Percentiles rank a stretch among this genome's conserved stretches.
Evolutionary conservation across 1,139 yeast genomes (phyloP).

Genomic region (Scheffersomyces insectosa): DNA sequence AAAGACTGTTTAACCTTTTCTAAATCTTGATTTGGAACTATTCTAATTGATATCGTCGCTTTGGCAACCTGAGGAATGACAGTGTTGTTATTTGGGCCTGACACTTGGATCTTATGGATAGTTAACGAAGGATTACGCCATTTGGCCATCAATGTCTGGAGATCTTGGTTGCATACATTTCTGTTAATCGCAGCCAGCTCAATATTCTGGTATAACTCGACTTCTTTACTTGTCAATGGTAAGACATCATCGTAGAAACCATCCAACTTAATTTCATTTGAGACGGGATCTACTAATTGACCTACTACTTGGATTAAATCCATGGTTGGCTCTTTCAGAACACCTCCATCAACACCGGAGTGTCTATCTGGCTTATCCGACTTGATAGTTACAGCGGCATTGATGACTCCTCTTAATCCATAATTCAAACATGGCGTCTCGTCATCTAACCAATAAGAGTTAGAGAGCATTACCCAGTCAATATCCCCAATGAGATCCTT

Average conservation of each 20-base stretch:
- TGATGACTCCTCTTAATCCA: conserved; percentile 89
- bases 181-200: conserved; percentile 33
- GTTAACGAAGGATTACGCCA: conserved; percentile 94
- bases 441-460: conserved; percentile 94
- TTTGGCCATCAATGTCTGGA: conserved; percentile 67
- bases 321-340: conserved; percentile 82
- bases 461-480: conserved; percentile 88
- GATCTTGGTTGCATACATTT: conserved; percentile 30
- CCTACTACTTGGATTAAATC: conserved; percentile 76
- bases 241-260: conserved; percentile 67
- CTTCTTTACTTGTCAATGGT: conserved; percentile 57
- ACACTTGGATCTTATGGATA: conserved; percentile 79
- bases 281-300: conserved; percentile 53
- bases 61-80: conserved; percentile 83
- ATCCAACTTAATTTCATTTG: conserved; percentile 57
- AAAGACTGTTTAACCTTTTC: conserved; percentile 55
- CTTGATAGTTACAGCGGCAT: conserved; percentile 68
- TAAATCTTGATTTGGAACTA: conserved; percentile 86
- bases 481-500: conserved; percentile 59
- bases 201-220: conserved; percentile 62
- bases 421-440: conserved; percentile 87
- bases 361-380: conserved; percentile 87
- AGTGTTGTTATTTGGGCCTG: conserved; percentile 89
- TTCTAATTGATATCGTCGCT: conserved; percentile 77
- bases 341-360: conserved; percentile 97